Conservation (phyloP, 495 filamentous ascomycete genomes). For the Penicillium canescens region DNA sequence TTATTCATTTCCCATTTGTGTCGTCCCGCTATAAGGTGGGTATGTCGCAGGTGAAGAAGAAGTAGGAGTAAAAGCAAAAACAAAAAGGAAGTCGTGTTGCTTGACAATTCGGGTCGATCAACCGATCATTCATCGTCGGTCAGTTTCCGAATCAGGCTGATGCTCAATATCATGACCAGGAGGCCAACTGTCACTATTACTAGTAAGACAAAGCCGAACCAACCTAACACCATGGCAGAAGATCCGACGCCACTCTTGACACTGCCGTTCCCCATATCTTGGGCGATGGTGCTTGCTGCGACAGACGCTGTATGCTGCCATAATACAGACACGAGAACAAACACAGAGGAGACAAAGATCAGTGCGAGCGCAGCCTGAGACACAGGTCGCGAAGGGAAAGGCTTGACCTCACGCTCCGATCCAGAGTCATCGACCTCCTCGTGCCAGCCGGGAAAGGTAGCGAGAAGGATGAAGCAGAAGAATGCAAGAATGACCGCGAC, state of each 20-base stretch:
- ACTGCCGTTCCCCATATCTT: slow-evolving; percentile 93
- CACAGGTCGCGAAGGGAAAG: slow-evolving; percentile 68
- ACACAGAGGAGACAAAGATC: slow-evolving; percentile 67
- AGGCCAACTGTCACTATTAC: slow-evolving; percentile 93
- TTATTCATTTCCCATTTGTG: slow-evolving; percentile 38
- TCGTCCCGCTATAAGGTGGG: slow-evolving; percentile 26
- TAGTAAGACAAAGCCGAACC: slow-evolving; percentile 91
- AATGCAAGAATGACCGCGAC: slow-evolving; percentile 71
- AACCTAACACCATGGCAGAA: slow-evolving; percentile 92
- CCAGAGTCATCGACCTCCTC: slow-evolving; percentile 59
- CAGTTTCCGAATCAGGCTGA: slow-evolving; percentile 63
- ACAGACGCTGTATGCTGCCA: slow-evolving; percentile 92
- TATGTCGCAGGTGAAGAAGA: slow-evolving; percentile 13
- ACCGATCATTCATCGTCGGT: slow-evolving; percentile 45
- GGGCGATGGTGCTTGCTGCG: slow-evolving; percentile 86
- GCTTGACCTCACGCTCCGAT: slow-evolving; percentile 61
- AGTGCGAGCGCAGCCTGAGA: slow-evolving; percentile 66
- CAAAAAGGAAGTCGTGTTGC: slow-evolving; percentile 5
- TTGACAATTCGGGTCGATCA: not conserved
- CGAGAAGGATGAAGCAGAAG: slow-evolving; percentile 67
- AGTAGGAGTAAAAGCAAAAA: slow-evolving; percentile 16
- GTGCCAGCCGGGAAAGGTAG: slow-evolving; percentile 74
- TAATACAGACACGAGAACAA: slow-evolving; percentile 68
- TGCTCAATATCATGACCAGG: slow-evolving; percentile 93
- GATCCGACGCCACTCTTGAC: slow-evolving; percentile 86